Evolutionary conservation across 2,329 filamentous ascomycete genomes (phyloP), one percentile per base, ranked within the genome.

Genomic region (Paramyrothecium sp.): DNA sequence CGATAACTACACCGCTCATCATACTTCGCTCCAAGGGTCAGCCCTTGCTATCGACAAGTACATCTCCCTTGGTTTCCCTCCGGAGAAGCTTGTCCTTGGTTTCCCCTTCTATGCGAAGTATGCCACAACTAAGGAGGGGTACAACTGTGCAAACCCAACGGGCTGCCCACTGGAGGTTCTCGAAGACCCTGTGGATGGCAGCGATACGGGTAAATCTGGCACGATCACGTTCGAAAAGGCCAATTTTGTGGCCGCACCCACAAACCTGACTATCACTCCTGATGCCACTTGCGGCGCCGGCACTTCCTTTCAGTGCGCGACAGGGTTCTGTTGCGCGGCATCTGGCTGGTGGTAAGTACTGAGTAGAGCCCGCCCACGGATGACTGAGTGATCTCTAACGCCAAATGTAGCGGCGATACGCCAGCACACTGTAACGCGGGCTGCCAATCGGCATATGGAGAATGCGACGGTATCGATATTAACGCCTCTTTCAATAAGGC

Each of bases 101-200:
- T 82, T 91, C 55, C 85, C 86, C 3, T 89, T 87, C 67, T 90
- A 90, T 68, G 81, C 83, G 51, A 90, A 90, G 67, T 90, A 81
- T 73, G 90, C 89, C 73, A 78, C 73, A 53, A 85, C 81, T 2
- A 75, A 81, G 53, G 74, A 80, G 7, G 69, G 76, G 0, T 68
- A 64, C 21, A 70, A 77, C 17, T 86, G 83, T 64, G 64, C 66
- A 2, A 59, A 69, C 1, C 79, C 85, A 0, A 69, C 87, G 7
- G 86, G 84, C 22, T 90, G 88, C 67, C 77, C 79, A 4, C 84
- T 86, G 0, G 78, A 80, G 13, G 68, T 76, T 3, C 78, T 89
- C 58, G 88, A 91, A 70, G 79, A 34, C 51, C 30, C 85, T 51
- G 77, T 83, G 0, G 72, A 82, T 0, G 88, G 88, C 8, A 76